phyloP scores from a whole-genome alignment of 2,329 filamentous ascomycete species.

The Colletotrichum abscissum region DNA sequence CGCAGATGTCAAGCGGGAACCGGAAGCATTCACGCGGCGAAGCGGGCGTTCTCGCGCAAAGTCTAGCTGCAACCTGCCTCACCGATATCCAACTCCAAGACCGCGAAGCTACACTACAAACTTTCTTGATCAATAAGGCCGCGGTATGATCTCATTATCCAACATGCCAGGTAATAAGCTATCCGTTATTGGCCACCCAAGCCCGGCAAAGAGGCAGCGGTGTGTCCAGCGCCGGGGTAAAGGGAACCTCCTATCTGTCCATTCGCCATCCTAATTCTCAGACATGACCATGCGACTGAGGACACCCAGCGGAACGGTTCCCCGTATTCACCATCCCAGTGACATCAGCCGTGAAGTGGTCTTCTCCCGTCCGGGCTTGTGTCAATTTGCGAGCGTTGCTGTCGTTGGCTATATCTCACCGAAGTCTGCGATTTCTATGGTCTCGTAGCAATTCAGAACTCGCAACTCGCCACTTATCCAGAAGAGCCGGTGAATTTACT shows the following conservation, averaged over 20 bases:
- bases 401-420: not conserved
- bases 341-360: constrained; percentile 23
- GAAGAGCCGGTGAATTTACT: not conserved
- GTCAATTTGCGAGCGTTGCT: not conserved
- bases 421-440: not conserved
- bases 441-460: not conserved
- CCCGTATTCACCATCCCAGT: constrained; percentile 19
- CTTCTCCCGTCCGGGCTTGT: not conserved
- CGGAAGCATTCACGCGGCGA: constrained; percentile 17
- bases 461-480: not conserved
- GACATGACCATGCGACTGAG: constrained; percentile 18
- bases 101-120: constrained; percentile 12
- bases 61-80: not conserved
- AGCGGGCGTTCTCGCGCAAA: constrained; percentile 6
- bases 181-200: constrained; percentile 10
- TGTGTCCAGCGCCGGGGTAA: constrained; percentile 18
- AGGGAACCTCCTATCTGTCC: constrained; percentile 16
- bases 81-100: not conserved
- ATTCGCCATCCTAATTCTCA: constrained; percentile 18
- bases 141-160: constrained; percentile 22
- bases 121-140: not conserved
- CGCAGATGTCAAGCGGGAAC: constrained; percentile 3
- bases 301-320: constrained; percentile 28
- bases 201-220: constrained; percentile 1
- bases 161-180: not conserved